Conservation (phyloP, 1,284 basidiomycete genomes). For the Papiliotrema flavescens region DNA sequence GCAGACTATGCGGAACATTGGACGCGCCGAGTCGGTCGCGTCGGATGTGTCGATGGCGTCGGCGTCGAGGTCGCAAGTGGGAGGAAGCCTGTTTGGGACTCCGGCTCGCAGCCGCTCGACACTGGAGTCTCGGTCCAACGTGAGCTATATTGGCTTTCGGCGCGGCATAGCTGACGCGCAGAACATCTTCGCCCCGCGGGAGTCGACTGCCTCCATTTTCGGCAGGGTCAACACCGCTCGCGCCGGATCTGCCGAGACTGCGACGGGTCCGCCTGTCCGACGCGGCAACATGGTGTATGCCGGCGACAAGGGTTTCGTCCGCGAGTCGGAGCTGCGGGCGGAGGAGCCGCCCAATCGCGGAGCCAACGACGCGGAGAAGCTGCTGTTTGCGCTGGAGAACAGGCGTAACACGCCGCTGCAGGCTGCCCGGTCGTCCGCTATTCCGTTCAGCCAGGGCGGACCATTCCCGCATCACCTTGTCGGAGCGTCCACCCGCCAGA, state of each 20-base stretch:
- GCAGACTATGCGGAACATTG: neutral
- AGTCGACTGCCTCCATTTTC: neutral
- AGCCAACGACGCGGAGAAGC: constrained; percentile 46
- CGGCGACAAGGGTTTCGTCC: constrained; percentile 40
- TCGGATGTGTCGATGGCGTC: neutral
- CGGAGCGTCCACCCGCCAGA: constrained; percentile 37
- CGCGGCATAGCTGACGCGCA: neutral
- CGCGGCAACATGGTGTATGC: constrained; percentile 46
- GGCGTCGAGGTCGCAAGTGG: no score
- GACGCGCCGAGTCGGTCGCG: neutral
- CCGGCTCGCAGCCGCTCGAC: neutral
- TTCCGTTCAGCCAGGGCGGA: constrained; percentile 5
- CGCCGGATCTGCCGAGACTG: neutral
- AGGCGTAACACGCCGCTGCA: constrained; percentile 38
- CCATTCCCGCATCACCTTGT: constrained; percentile 24
- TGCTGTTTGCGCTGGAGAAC: constrained; percentile 44
- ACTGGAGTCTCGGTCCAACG: neutral
- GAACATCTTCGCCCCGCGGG: neutral
- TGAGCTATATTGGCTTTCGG: neutral
- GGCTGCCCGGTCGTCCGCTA: constrained; percentile 17
- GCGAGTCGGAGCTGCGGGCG: constrained; percentile 31
- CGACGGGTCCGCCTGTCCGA: constrained; percentile 25
- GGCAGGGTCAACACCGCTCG: neutral
- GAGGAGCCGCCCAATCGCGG: constrained; percentile 25
- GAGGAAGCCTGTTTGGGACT: no score